These are phyloP conservation scores for Boletus edulis DNA, from an alignment of 768 basidiomycete species.

Conservation along the genomic window DNA sequence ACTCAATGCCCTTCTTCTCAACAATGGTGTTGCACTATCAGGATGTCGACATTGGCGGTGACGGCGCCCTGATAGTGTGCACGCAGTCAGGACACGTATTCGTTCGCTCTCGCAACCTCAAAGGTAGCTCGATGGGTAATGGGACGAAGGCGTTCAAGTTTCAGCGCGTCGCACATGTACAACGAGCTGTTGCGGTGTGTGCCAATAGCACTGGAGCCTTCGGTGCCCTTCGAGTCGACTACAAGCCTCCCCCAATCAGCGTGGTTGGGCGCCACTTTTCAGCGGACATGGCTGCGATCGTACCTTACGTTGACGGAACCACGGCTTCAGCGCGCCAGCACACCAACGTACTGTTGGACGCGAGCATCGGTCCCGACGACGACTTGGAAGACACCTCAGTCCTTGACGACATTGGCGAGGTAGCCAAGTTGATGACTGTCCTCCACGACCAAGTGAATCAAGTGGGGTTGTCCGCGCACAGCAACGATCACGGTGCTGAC, in stretches of 20 bases:
- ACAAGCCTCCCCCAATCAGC: constrained; percentile 51
- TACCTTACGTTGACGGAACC: constrained; percentile 48
- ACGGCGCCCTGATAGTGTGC: constrained; percentile 87
- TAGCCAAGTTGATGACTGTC: constrained; percentile 23
- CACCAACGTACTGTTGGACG: neutral
- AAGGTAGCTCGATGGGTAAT: constrained; percentile 20
- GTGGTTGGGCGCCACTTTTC: constrained; percentile 55
- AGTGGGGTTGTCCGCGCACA: neutral
- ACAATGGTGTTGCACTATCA: constrained; percentile 22
- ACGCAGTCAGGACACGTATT: constrained; percentile 95
- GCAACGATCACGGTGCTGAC: constrained; percentile 59
- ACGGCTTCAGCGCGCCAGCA: neutral
- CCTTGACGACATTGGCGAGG: constrained; percentile 34
- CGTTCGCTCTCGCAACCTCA: constrained; percentile 61
- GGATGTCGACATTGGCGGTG: constrained; percentile 88
- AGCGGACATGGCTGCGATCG: constrained; percentile 63
- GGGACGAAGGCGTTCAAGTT: constrained; percentile 66
- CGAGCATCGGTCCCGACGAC: constrained; percentile 25
- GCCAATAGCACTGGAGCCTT: constrained; percentile 88
- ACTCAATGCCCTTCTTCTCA: neutral
- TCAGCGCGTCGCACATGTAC: constrained; percentile 73
- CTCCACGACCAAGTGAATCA: constrained; percentile 4
- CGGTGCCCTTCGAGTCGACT: constrained; percentile 79
- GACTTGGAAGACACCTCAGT: constrained; percentile 40
- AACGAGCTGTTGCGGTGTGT: constrained; percentile 82